Conservation (phyloP, 164 flowering plant species). For the Nymphaea thermarum region DNA sequence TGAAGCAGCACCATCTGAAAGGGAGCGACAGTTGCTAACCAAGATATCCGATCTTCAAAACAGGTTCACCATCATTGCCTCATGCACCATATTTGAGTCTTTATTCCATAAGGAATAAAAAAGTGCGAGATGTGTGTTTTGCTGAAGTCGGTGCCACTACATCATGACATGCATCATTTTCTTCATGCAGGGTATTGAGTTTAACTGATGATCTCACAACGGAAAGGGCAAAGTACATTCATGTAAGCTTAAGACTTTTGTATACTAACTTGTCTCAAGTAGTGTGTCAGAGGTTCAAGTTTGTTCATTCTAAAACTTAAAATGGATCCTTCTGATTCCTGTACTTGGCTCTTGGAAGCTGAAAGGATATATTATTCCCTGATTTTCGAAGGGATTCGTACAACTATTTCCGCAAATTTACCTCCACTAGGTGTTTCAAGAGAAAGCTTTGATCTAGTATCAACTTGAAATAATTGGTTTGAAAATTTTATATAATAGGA, state of each 20-base stretch:
- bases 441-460: too few species aligned
- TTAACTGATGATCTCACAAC: constrained; percentile 66
- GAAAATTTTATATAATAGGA: too few species aligned
- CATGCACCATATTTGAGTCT: neutral
- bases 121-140: neutral
- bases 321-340: too few species aligned
- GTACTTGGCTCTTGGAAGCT: too few species aligned
- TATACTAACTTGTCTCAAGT: neutral
- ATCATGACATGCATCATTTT: neutral
- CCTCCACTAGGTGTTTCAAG: too few species aligned
- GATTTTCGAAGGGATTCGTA: too few species aligned
- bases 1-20: constrained; percentile 50
- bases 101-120: neutral
- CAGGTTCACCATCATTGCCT: constrained; percentile 31
- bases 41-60: constrained; percentile 63
- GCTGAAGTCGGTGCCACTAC: too few species aligned
- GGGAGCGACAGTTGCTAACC: constrained; percentile 49
- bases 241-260: constrained; percentile 32
- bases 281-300: too few species aligned
- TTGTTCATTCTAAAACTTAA: too few species aligned
- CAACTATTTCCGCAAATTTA: too few species aligned
- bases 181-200: constrained; percentile 47
- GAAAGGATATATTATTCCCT: too few species aligned
- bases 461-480: too few species aligned
- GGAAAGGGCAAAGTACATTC: constrained; percentile 47